Evolutionary conservation across 352 stramenopile genomes (phyloP), one percentile per base, ranked within the genome.

Genomic region (Globisporangium apiculatum): DNA sequence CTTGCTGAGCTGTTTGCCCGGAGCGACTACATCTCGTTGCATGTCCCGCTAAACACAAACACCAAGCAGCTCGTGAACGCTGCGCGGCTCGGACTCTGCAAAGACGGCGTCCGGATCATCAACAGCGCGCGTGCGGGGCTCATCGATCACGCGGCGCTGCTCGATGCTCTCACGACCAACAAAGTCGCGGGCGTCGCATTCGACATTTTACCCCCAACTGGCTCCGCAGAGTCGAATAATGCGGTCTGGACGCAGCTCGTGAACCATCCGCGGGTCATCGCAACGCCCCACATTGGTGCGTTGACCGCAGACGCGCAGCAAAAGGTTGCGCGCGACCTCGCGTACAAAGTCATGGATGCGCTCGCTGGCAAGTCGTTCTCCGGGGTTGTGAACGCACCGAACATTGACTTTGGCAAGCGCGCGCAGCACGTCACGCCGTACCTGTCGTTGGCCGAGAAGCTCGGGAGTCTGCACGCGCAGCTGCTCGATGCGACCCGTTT

Each of bases 11-110:
- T 97, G 52, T 96, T 97, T 42, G 76, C 78, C 15, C 77, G 86
- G 51, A 96, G 88, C 51, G 96, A 99, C 82, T 98, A 97, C 76
- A 97, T 98, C 72, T 95, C 87, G 49, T 79, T 99, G 18, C 97
- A 99, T 69, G 94, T 98, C 56, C 96, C 96, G 15, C 94, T 98
- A 59, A 98, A 97, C 68, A 90, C 96, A 57, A 91, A 95, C 53
- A 95, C 97, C 41, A 86, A 89, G 58, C 74, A 98, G 60, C 85
- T 98, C 55, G 86, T 98, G 48, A 94, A 86, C 66, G 72, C 62
- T 6, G 70, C 86, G 42, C 77, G 79, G 18, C 75, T 98, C 5
- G 75, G 66, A 31, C 70, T 86, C 11, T 98, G 96, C 76, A 98
- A 97, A 69, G 79, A 94, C 15, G 90, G 91, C 40, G 93, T 97